Base-by-base conservation (phyloP, 1,284 basidiomycete genomes). In the Ceraceosorus guamensis region DNA sequence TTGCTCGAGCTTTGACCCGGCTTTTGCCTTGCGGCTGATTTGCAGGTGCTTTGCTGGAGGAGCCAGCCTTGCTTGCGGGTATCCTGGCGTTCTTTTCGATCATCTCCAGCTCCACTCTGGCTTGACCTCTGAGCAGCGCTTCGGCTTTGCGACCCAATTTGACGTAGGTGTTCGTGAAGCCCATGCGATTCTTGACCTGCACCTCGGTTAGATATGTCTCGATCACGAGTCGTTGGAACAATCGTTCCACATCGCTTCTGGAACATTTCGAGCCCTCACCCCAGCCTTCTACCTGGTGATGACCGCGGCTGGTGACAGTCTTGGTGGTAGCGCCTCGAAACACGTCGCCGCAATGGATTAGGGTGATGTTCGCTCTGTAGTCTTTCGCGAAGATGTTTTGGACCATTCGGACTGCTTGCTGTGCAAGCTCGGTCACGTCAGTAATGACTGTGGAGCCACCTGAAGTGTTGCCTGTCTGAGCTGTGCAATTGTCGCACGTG, bases 401-500 rank as follows among this genome's bases (percentile, higher is more conserved):
- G 14, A 88, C 80, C 11, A 88, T 78, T n/a, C 76, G 75, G 16
- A 84, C 73, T 5, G 82, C 79, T 52, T 81, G 79, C 46, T 73
- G 75, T 0, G 84, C 84, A 46, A 80, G 76, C 0, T 69, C 69
- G 0, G 84, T 84, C 47, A 85, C 77, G 69, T 89, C 83, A 52
- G 80, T 76, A 48, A 73, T 11, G 5, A 45, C 16, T 7, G 32
- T 16, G 10, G 16, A 33, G 4, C 6, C 14, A 16, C 39, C 39
- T 1, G 11, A 11, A 11, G 39, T 16, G 31, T 46, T 10, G 41
- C 53, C 18, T 18, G 46, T 3, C 18, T 41, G 10, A 5, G 48
- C 45, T 33, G 61, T 75, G 73, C 89, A 91, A 64, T 87, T 90
- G 76, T 91, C 85, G 72, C 89, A 91, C 8, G 80, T 80, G 52